Base-by-base conservation (phyloP, 306 rosid genomes). In the Sophora flavescens region DNA sequence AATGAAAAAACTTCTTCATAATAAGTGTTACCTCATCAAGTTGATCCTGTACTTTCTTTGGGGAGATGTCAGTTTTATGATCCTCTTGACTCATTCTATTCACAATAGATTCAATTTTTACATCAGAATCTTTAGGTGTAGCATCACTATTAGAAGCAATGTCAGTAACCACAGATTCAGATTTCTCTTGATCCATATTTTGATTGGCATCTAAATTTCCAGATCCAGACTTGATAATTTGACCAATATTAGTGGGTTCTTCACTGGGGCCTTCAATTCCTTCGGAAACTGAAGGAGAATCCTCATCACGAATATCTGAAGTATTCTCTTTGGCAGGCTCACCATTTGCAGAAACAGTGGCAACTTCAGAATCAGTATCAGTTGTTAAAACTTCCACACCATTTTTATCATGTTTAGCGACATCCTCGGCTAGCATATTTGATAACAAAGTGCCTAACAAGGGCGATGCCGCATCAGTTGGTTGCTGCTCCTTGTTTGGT, bases 11-110 rank as follows among this genome's bases (percentile, higher is more conserved):
- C 69, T 77, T 75, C 81, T 53, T 70, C 54, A 38, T 70, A 72
- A 36, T 58, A 82, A 80, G 74, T 77, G 67, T 80, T 85, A 92
- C 99, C 97, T 95, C 99, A 44, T 95, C 97, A 77, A 95, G 96
- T 83, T 88, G 97, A 72, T 95, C 99, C 74, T 84, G 89, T 69
- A 82, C 86, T 89, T 88, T 87, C 77, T 76, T 42, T 4, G 87
- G 75, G 78, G 89, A 84, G 74, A 78, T 61, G 30, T 82, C 91
- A 33, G 85, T 73, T 81, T 86, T 86, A 41, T 72, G 84, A 79
- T 87, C 96, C 81, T 77, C 83, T 74, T 79, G 87, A 51, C 82
- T 82, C 58, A 62, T 84, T 86, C 72, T 85, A 74, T 80, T 58
- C 66, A 50, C 76, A 41, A 63, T 54, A 58, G 90, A 67, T 64